Percentiles rank a stretch among this genome's conserved stretches.
Evolutionary conservation across 331 rosid genomes (phyloP).

Genomic region (Quercus lobata): DNA sequence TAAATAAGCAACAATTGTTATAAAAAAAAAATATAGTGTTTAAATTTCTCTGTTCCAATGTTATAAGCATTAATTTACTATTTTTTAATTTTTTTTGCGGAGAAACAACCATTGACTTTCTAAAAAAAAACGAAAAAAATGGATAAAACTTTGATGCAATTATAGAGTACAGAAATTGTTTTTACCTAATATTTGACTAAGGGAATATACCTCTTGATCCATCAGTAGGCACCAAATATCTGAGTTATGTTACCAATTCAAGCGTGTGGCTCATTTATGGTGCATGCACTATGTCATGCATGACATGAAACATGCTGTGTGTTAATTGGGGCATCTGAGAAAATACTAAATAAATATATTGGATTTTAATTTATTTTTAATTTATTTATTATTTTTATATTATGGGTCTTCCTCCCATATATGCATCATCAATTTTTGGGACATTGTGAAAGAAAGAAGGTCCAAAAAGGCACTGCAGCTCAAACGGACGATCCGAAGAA

Average conservation of each 20-base stretch:
- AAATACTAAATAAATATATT: conserved; percentile 5
- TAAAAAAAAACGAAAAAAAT: too few relatives aligned
- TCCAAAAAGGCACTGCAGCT: conserved; percentile 61
- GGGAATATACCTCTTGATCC: background rate
- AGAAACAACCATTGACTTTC: too few relatives aligned
- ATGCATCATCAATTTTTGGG: conserved; percentile 47
- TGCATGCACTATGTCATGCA: background rate
- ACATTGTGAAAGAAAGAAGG: conserved; percentile 41
- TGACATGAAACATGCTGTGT: conserved; percentile 3
- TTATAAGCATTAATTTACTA: too few relatives aligned
- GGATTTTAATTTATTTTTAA: conserved; percentile 12
- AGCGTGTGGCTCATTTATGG: background rate
- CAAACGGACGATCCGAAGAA: conserved; percentile 72
- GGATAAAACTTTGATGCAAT: too few relatives aligned
- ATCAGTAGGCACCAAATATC: background rate
- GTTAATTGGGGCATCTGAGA: conserved; percentile 39
- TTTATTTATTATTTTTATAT: too few relatives aligned
- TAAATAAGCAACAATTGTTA: too few relatives aligned
- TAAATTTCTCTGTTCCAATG: too few relatives aligned
- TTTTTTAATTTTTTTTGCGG: too few relatives aligned
- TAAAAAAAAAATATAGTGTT: too few relatives aligned
- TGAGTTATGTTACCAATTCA: background rate
- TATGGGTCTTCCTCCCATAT: conserved; percentile 26
- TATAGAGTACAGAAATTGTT: too few relatives aligned
- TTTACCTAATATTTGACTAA: too few relatives aligned